Percentiles rank a stretch among this genome's conserved stretches.
These are phyloP conservation scores for Penicillium paradoxum DNA, from an alignment of 495 filamentous ascomycete species.

Conservation along the genomic window DNA sequence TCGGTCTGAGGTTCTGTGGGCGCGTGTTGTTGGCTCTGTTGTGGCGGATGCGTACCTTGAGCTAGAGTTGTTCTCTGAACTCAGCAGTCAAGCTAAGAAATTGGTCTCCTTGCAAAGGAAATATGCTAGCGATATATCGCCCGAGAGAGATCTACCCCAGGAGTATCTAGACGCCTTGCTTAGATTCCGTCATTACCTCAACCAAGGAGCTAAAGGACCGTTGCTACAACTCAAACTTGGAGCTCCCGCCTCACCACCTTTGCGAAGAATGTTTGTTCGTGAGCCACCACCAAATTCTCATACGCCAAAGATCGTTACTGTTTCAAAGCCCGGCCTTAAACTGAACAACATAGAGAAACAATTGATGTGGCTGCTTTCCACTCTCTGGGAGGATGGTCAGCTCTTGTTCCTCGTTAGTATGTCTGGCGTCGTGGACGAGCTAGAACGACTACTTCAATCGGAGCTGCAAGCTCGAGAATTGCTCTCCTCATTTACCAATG, in stretches of 20 bases:
- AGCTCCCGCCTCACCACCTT: slow-evolving; percentile 28
- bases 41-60: slow-evolving; percentile 17
- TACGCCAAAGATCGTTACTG: slow-evolving; percentile 11
- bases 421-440: slow-evolving; percentile 38
- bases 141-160: slow-evolving; percentile 27
- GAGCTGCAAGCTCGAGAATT: slow-evolving; percentile 30
- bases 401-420: slow-evolving; percentile 21
- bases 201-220: slow-evolving; percentile 19
- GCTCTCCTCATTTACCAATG: slow-evolving; percentile 34
- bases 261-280: slow-evolving; percentile 32
- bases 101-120: slow-evolving; percentile 25
- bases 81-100: slow-evolving; percentile 26
- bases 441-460: slow-evolving; percentile 38
- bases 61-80: slow-evolving; percentile 22
- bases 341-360: slow-evolving; percentile 9
- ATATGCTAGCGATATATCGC: slow-evolving; percentile 24
- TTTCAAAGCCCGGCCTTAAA: slow-evolving; percentile 4
- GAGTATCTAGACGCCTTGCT: slow-evolving; percentile 31
- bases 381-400: slow-evolving; percentile 18
- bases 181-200: slow-evolving; percentile 29
- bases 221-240: slow-evolving; percentile 18
- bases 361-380: slow-evolving; percentile 31
- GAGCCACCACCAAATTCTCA: not conserved
- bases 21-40: slow-evolving; percentile 14
- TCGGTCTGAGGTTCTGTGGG: not conserved